Base-by-base conservation (phyloP, 768 basidiomycete species). In the Tricholoma hemisulphureum region DNA sequence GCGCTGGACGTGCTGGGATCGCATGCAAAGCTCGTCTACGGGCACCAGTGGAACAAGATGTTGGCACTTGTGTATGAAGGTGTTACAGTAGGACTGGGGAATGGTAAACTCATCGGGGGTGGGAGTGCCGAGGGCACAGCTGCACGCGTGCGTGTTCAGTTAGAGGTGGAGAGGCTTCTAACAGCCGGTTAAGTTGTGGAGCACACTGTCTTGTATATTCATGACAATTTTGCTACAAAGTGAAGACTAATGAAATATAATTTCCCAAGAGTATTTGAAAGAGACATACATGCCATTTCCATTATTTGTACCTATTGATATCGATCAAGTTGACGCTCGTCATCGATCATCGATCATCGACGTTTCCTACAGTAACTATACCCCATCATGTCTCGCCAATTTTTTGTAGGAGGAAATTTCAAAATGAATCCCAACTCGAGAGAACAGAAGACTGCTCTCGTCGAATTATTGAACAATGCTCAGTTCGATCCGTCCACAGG, bases 341-440 rank as follows among this genome's bases (percentile, higher is more conserved):
- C n/a, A 58, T 72, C 2, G 43, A 43, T 32, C 32, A 14, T 32
- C 8, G 32, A 32, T 32, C 14, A 32, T 8, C 32, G 32, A 9
- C 4, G 32, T 9, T 39, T 18, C 9, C 41, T 13, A 20, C 20
- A 43, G 41, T 43, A 23, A 21, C 58, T 53, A 51, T n/a, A 51
- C 8, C 26, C 52, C 63, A 70, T 62, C 53, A 89, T 90, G 91
- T 58, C 87, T 60, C 92, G 93, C 69, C 78, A 85, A 73, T 96
- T 95, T 79, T 95, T 97, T 70, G 94, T 92, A 66, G 96, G 96
- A 61, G 93, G 95, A 28, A 98, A 98, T 83, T 98, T 96, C 85
- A 99, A 98, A 81, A 88, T 98, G 88, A 96, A 98, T 79, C 91
- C 91, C 26, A 77, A 78, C 58, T 83, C 86, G 34, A 78, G 78